phyloP scores from a whole-genome alignment of 225 moss, liverwort and hornwort genomes.

The Lunularia cruciata region DNA sequence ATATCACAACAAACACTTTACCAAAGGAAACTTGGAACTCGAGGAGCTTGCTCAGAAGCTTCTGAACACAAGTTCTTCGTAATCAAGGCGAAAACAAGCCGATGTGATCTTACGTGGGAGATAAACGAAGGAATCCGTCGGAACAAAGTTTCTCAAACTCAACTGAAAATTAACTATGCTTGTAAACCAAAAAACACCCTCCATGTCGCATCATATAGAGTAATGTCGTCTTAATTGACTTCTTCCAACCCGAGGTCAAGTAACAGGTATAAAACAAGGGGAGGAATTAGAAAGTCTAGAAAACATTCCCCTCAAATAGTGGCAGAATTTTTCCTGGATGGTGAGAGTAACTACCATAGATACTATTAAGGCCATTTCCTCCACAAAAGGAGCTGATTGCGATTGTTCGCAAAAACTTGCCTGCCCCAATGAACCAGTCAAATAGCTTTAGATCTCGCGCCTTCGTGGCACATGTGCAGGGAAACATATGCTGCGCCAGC shows the following conservation, averaged over 20 bases:
- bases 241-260: constrained; percentile 25
- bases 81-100: too few species aligned
- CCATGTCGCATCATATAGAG: constrained; percentile 9
- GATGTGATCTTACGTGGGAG: not conserved
- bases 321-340: constrained; percentile 5
- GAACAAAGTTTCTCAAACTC: not conserved
- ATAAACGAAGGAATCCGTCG: not conserved
- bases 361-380: constrained; percentile 8
- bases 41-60: too few species aligned
- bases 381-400: not conserved
- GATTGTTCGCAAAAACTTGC: constrained; percentile 11
- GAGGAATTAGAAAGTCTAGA: constrained; percentile 1
- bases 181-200: constrained; percentile 12
- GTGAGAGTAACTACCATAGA: not conserved
- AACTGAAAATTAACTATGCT: not conserved
- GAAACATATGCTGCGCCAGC: not conserved
- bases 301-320: constrained; percentile 10
- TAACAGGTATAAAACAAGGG: constrained; percentile 1
- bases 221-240: constrained; percentile 13
- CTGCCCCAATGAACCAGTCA: constrained; percentile 5
- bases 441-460: not conserved
- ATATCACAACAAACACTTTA: too few species aligned
- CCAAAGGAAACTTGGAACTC: too few species aligned
- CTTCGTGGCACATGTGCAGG: constrained; percentile 19
- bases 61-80: too few species aligned